phyloP scores from a whole-genome alignment of 257 asterid genomes.

The Paraleonurus japonicus region DNA sequence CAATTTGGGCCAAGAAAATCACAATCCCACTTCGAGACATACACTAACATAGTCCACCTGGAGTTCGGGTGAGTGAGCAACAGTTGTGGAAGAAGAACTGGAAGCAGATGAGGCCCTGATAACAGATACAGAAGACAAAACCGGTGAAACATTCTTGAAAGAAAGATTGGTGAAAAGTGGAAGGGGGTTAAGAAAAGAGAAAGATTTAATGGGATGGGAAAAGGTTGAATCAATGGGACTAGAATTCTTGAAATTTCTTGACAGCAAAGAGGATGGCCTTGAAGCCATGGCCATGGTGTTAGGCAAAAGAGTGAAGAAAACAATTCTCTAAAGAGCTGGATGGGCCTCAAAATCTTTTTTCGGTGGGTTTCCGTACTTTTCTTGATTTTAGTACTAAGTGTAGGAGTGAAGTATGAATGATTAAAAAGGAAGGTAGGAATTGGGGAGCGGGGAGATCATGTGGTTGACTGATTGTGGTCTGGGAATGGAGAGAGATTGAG shows the following conservation, averaged over 20 bases:
- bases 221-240: constrained; percentile 18
- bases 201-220: constrained; percentile 25
- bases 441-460: constrained; percentile 2
- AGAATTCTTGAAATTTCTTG: constrained; percentile 28
- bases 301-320: background rate
- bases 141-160: constrained; percentile 26
- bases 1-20: background rate
- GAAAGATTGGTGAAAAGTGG: constrained; percentile 34
- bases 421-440: background rate
- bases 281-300: constrained; percentile 37
- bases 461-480: constrained; percentile 18
- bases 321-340: background rate
- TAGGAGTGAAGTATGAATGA: background rate
- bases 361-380: background rate
- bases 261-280: constrained; percentile 31
- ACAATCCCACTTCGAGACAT: background rate
- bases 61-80: constrained; percentile 57
- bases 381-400: background rate
- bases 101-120: constrained; percentile 54
- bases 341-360: background rate
- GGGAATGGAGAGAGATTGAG: constrained; percentile 25
- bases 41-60: constrained; percentile 39
- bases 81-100: constrained; percentile 47
- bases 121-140: constrained; percentile 27
- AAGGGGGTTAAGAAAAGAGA: constrained; percentile 35